Base-by-base conservation (phyloP, 306 rosid species). In the Vicia faba region DNA sequence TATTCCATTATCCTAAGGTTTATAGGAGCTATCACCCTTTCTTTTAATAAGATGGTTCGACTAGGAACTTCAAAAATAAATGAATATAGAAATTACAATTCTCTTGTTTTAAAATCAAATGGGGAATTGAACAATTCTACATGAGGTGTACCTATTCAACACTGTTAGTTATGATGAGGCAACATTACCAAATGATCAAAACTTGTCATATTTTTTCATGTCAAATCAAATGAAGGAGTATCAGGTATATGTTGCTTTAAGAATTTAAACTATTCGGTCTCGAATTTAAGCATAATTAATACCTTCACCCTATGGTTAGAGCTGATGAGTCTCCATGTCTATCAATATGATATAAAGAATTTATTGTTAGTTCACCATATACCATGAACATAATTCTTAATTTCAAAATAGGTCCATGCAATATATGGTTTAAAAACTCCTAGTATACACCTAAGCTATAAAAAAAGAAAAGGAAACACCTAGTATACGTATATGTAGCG, bases 211-310 rank as follows among this genome's bases (percentile, higher is more conserved):
- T 26, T 38, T 8, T 13, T 15, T 58, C 7, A 61, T 25, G 64
- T 51, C 76, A 61, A 60, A 51, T 53, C 66, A 44, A 43, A 40
- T 54, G 38, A 33, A 33, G 38, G 38, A 7, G 49, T 5, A 44
- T 7, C 1, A 5, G 50, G 11, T 49, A 33, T 63, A 16, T 35
- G 13, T 54, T 15, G 39, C 72, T 36, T 59, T 63, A 33, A 29
- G 49, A 35, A 4, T n/a, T 23, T 12, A 13, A 12, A 14, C 43
- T 33, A 33, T 19, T 28, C 0, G 5, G 10, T 35, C 5, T 33
- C 50, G 58, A 15, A 58, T 48, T 15, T 46, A 5, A 45, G 13
- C 23, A 20, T 46, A n/a, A 8, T 2, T 4, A 59, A 59, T 12
- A 10, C 33, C 40, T 46, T 35, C 6, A 43, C 40, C 40, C 20